Conservation (phyloP, 2,329 filamentous ascomycete species). For the Neonectria ditissima region DNA sequence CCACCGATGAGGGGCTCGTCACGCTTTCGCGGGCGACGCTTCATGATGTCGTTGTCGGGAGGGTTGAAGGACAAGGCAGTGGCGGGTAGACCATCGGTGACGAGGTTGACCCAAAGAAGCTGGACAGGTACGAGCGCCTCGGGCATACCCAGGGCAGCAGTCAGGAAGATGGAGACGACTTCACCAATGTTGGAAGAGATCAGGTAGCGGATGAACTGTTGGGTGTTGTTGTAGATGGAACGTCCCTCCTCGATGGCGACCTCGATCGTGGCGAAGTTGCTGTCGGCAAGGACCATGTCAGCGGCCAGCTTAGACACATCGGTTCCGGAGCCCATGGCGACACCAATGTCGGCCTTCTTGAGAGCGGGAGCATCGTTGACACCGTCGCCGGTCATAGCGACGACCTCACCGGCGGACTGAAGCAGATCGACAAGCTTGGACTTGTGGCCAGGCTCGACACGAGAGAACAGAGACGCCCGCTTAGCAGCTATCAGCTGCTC, state of each 20-base stretch:
- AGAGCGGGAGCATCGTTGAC: conserved; percentile 98
- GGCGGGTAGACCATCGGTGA: conserved; percentile 95
- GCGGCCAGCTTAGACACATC: conserved; percentile 97
- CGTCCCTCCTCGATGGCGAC: conserved; percentile 96
- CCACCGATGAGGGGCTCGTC: conserved; percentile 93
- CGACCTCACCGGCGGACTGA: conserved; percentile 91
- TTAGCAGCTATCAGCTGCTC: conserved; percentile 89
- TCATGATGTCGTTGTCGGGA: conserved; percentile 98
- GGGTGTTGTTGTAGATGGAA: conserved; percentile 99
- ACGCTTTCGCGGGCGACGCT: conserved; percentile 87
- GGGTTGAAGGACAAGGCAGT: conserved; percentile 98
- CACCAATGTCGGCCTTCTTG: conserved; percentile 98
- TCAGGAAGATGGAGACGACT: conserved; percentile 98
- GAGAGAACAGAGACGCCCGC: conserved; percentile 90
- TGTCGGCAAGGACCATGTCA: conserved; percentile 98
- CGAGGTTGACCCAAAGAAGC: conserved; percentile 97
- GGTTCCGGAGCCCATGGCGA: conserved; percentile 98
- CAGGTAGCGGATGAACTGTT: conserved; percentile 98
- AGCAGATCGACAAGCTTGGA: conserved; percentile 97
- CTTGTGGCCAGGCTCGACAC: conserved; percentile 96
- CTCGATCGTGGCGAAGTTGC: conserved; percentile 99
- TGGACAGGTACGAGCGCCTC: conserved; percentile 97
- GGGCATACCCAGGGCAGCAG: conserved; percentile 95
- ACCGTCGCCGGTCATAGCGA: conserved; percentile 99
- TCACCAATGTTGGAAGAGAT: conserved; percentile 99